These are phyloP conservation scores for Microsporum canis DNA, from an alignment of 2,329 filamentous ascomycete species.

Conservation along the genomic window DNA sequence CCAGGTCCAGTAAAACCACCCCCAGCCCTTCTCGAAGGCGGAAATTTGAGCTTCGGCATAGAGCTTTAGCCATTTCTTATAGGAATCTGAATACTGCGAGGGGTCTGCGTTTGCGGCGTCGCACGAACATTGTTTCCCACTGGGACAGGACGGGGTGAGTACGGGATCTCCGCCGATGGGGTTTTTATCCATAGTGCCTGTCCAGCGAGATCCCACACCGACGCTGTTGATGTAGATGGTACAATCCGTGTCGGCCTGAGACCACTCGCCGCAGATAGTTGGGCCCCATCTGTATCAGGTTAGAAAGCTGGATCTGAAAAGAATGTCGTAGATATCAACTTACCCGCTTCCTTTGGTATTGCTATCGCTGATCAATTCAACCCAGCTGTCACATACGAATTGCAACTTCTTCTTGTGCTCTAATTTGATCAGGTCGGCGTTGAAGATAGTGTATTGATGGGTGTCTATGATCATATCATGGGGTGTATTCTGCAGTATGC, in stretches of 20 bases:
- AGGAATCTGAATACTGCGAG: slow-evolving; percentile 53
- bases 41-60: slow-evolving; percentile 96
- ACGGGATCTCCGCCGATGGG: slow-evolving; percentile 43
- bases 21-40: slow-evolving; percentile 83
- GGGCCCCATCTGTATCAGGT: slow-evolving; percentile 56
- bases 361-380: slow-evolving; percentile 59
- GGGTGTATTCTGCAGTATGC: slow-evolving; percentile 58
- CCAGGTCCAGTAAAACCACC: slow-evolving; percentile 99
- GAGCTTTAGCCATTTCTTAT: slow-evolving; percentile 75
- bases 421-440: slow-evolving; percentile 70
- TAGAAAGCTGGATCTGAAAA: background rate
- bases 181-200: slow-evolving; percentile 63
- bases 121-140: slow-evolving; percentile 52
- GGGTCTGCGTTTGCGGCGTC: slow-evolving; percentile 62
- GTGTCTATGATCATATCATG: slow-evolving; percentile 75
- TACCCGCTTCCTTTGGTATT: slow-evolving; percentile 60
- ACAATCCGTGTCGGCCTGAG: slow-evolving; percentile 94
- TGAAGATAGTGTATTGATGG: slow-evolving; percentile 98
- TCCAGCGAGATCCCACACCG: slow-evolving; percentile 78
- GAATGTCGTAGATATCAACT: slow-evolving; percentile 9
- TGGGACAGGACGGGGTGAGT: slow-evolving; percentile 61
- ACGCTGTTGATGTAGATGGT: slow-evolving; percentile 80
- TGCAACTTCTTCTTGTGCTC: slow-evolving; percentile 73
- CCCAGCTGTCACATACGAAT: slow-evolving; percentile 75
- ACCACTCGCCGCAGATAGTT: slow-evolving; percentile 93